Evolutionary conservation across 176 grass and related monocot species (phyloP), one percentile per base, ranked within the genome.

Genomic region (Hordeum vulgare): DNA sequence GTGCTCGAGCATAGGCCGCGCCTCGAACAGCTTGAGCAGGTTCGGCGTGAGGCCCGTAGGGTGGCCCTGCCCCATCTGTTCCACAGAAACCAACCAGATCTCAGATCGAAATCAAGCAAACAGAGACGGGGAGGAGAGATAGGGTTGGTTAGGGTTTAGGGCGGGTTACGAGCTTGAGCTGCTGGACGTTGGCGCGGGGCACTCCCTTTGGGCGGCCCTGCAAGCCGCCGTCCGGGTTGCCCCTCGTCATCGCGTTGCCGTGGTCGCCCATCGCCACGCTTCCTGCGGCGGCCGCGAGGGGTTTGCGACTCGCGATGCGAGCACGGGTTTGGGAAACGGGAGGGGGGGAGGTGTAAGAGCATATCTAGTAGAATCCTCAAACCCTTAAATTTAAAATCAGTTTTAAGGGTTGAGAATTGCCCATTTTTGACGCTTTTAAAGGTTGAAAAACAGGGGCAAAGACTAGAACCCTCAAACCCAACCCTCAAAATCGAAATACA

Each of bases 21-120:
- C 83, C 80, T 93, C 90, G 78, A 96, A 96, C 67, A 91, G 81
- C 88, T 85, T 96, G 45, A 96, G 62, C 67, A 96, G 81, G 83
- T 96, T 96, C 9, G 94, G 6, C 24, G 94, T 93, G 13, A 96
- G 88, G 24, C 90, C 94, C 40, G 94, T 96, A 14, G 94, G 94
- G 79, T 96, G 93, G 78, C 85, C 88, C 77, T 89, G 90, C 39
- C 88, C 90, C 67, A 93, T 96, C 94, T 96, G 90, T 51, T 51
- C 31, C 24, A 85, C 24, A 51, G 61, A 21, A 29, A 79, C 41
- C 69, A 71, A 49, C 39, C 74, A 58, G 77, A 78, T 45, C 11
- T 77, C 37, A 63, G n/a, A 75, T 7, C n/a, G 40, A 84, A 47
- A 74, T 73, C 47, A n/a, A 70, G 36, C 45, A 17, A 63, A 80